phyloP scores from a whole-genome alignment of 169 alveolate species.

The Perkinsus chesapeaki region DNA sequence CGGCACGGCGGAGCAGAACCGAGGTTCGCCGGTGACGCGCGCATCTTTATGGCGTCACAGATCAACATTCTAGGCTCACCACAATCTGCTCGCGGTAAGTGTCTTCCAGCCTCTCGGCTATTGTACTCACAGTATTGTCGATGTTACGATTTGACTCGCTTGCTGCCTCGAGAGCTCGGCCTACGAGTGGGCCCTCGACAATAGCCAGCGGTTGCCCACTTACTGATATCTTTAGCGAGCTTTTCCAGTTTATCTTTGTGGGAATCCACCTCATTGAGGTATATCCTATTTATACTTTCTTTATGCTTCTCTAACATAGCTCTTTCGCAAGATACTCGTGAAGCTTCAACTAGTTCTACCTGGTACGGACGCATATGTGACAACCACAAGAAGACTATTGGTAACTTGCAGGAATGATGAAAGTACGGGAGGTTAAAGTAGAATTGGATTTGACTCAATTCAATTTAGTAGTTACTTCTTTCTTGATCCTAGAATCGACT shows the following conservation, averaged over 20 bases:
- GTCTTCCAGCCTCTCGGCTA: not conserved
- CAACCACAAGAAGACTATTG: not conserved
- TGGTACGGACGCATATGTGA: too few species aligned
- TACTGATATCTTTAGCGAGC: not conserved
- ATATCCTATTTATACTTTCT: not conserved
- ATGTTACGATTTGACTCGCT: not conserved
- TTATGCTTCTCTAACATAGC: not conserved
- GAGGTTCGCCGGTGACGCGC: not conserved
- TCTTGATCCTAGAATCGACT: not conserved
- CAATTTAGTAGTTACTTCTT: not conserved
- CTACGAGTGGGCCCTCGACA: not conserved
- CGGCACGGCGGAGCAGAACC: too few species aligned
- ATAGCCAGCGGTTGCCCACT: not conserved
- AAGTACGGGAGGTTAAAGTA: not conserved
- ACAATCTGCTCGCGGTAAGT: not conserved
- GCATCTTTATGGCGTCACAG: not conserved
- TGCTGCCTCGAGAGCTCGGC: not conserved
- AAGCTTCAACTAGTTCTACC: not conserved
- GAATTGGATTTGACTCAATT: not conserved
- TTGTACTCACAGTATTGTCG: not conserved
- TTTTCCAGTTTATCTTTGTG: not conserved
- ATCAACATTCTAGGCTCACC: not conserved
- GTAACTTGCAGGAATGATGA: not conserved
- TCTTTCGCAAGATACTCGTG: not conserved
- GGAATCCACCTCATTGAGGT: not conserved